Percentiles rank a stretch among this genome's conserved stretches.
Evolutionary conservation across 768 basidiomycete species (phyloP).

Genomic region (Tricholoma furcatifolium): DNA sequence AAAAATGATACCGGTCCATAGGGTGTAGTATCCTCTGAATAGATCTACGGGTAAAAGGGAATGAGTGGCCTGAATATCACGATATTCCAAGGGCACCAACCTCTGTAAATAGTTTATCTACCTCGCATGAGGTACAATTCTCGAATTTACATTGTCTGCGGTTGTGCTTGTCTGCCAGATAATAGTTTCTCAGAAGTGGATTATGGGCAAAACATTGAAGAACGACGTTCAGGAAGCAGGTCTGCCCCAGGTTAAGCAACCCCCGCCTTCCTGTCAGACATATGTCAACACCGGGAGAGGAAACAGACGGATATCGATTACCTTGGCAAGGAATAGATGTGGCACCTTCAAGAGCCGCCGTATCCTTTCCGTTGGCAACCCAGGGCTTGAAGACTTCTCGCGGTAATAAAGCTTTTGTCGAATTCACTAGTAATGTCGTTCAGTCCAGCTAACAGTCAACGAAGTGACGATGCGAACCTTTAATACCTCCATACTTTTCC

Average conservation of each 20-base stretch:
- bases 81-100: conserved; percentile 31
- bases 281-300: neutral
- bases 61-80: conserved; percentile 1
- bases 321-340: conserved; percentile 73
- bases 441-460: neutral
- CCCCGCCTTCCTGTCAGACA: conserved; percentile 66
- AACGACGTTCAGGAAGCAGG: conserved; percentile 92
- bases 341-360: conserved; percentile 46
- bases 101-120: conserved; percentile 84
- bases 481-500: conserved; percentile 60
- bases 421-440: conserved; percentile 16
- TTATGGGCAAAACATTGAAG: conserved; percentile 90
- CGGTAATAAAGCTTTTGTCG: conserved; percentile 10
- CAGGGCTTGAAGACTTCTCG: conserved; percentile 37
- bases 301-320: conserved; percentile 24
- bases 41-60: conserved; percentile 38
- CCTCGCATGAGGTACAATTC: conserved; percentile 88
- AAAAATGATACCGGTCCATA: conserved; percentile 85
- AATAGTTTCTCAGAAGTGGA: conserved; percentile 85
- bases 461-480: conserved; percentile 36
- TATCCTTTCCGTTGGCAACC: conserved; percentile 37
- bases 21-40: conserved; percentile 55
- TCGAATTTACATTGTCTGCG: conserved; percentile 61
- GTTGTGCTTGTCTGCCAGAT: conserved; percentile 90
- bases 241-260: conserved; percentile 85